Conservation (phyloP, 2,329 filamentous ascomycete species). For the Eurotiales sp. region DNA sequence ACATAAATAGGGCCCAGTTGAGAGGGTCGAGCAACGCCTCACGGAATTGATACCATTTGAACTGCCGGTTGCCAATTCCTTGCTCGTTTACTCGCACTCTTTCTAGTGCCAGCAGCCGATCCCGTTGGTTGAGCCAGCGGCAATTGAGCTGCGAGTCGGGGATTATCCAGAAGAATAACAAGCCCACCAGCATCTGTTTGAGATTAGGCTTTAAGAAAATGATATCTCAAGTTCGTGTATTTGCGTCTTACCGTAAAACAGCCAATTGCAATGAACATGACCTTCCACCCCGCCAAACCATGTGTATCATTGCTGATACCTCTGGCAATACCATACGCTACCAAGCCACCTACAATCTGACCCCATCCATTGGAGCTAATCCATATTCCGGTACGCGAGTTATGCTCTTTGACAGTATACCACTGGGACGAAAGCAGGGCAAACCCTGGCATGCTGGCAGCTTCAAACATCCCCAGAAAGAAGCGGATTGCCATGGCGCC, state of each 20-base stretch:
- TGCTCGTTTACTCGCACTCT: background rate
- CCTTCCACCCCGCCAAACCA: conserved; percentile 49
- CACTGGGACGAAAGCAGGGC: background rate
- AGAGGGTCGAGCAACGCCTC: background rate
- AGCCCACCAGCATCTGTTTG: conserved; percentile 30
- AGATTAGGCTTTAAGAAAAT: too few species aligned
- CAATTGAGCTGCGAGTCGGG: conserved; percentile 56
- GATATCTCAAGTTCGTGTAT: background rate
- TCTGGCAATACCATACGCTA: background rate
- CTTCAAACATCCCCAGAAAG: conserved; percentile 2
- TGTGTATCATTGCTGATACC: background rate
- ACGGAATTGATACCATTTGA: background rate
- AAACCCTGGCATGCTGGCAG: conserved; percentile 1
- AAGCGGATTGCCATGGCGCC: background rate
- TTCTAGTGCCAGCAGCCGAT: conserved; percentile 43
- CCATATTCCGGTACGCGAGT: background rate
- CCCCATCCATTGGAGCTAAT: conserved; percentile 5
- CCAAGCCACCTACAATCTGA: conserved; percentile 1
- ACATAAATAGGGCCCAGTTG: conserved; percentile 49
- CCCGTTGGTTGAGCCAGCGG: conserved; percentile 57
- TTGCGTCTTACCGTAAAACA: conserved; percentile 37
- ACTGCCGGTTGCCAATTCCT: background rate
- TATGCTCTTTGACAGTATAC: background rate
- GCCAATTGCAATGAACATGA: conserved; percentile 51
- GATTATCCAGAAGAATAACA: conserved; percentile 45